Evolutionary conservation across 1,284 basidiomycete genomes (phyloP).

Genomic region (Apiotrichum siamense): DNA sequence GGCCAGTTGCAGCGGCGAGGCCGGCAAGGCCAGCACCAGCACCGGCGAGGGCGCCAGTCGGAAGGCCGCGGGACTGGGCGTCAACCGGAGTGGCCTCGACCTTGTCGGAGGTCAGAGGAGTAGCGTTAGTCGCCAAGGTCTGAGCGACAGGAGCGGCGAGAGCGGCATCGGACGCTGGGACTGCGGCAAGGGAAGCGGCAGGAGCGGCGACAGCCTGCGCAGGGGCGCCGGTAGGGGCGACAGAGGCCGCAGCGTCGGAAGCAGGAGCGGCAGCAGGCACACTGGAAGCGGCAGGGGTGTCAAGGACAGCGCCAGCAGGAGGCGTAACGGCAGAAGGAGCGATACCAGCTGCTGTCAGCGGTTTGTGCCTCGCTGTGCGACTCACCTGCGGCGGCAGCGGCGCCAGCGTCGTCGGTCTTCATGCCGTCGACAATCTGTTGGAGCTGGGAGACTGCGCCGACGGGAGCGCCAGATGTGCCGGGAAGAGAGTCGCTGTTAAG

Average conservation of each 20-base stretch:
- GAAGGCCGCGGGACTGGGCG: not conserved
- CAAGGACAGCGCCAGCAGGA: slow-evolving; percentile 11
- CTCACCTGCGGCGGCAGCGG: not conserved
- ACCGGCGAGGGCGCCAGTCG: not conserved
- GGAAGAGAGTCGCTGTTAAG: slow-evolving; percentile 24
- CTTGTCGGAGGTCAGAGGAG: not conserved
- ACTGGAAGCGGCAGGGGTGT: not conserved
- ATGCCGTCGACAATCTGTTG: slow-evolving; percentile 36
- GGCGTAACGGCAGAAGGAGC: slow-evolving; percentile 16
- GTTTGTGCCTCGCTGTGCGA: not conserved
- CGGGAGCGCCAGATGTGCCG: slow-evolving; percentile 28
- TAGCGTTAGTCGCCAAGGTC: no score
- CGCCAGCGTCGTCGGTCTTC: slow-evolving; percentile 17
- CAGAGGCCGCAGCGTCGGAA: slow-evolving; percentile 10
- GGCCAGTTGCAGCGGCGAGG: not conserved
- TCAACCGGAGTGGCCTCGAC: not conserved
- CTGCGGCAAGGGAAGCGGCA: no score
- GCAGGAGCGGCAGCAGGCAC: slow-evolving; percentile 5
- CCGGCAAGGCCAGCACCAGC: not conserved
- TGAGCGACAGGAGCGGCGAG: not conserved
- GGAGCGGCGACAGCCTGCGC: no score
- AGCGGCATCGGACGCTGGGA: not conserved
- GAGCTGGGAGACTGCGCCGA: slow-evolving; percentile 30
- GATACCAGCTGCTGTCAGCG: not conserved
- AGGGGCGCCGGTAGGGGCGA: no score